Evolutionary conservation across 192 early-diverging fungal species (phyloP), one percentile per base, ranked within the genome.

Genomic region (Backusella tuberculispora): DNA sequence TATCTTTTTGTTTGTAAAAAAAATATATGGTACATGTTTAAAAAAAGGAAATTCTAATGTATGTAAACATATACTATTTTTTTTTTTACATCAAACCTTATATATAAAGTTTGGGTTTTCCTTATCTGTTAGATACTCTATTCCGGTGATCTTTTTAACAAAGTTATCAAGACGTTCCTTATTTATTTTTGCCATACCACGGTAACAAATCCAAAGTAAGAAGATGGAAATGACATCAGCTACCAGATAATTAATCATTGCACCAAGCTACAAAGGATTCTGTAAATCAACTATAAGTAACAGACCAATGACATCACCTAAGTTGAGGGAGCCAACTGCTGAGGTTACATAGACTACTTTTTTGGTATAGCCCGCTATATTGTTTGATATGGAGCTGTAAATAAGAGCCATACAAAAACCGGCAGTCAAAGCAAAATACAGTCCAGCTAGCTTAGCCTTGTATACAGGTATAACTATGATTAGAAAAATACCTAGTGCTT

Each of bases 221-320:
- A 71, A 17, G 6, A 79, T 79, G 14, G 19, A 19, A 17, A 79
- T 4, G 19, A 3, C 6, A 66, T 67, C 75, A 13, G 63, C 19
- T 9, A 64, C 67, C 2, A 71, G 74, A 56, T 66, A 75, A 21
- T 40, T 64, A 6, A 75, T 21, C 69, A 75, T 64, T 38, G 69
- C 74, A 53, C 64, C 69, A 12, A 75, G 29, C 42, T 78, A 74
- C 12, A 26, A 5, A 43, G 73, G 77, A 3, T 66, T 50, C 41
- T 74, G 68, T 29, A 37, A 71, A 15, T 50, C 21, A 63, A 70
- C 43, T 73, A 71, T 74, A 6, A 78, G 24, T 24, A 70, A 29
- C 12, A 68, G 77, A 9, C 67, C 77, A 44, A 74, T 24, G n/a
- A 53, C n/a, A 21, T 65, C 71, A 42, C 77, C 77, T 37, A 71